Percentiles rank a stretch among this genome's conserved stretches.
phyloP scores from a whole-genome alignment of 495 filamentous ascomycete genomes.

The Podospora appendiculata region DNA sequence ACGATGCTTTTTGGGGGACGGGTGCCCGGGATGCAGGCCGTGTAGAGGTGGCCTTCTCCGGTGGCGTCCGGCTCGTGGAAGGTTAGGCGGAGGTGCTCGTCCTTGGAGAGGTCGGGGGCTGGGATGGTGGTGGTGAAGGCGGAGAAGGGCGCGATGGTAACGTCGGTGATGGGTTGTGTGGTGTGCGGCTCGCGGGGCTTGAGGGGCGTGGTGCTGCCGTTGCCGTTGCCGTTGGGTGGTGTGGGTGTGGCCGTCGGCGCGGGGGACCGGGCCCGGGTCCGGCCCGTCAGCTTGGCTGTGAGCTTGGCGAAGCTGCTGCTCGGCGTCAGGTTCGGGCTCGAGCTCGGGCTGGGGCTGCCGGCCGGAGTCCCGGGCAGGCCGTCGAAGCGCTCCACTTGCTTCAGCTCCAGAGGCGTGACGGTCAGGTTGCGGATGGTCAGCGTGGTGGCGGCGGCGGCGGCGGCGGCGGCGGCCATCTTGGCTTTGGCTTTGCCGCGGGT shows the following conservation, averaged over 20 bases:
- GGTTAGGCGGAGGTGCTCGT: constrained; percentile 36
- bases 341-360: no score
- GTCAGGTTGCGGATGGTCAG: constrained; percentile 88
- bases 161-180: constrained; percentile 21
- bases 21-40: constrained; percentile 28
- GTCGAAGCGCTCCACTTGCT: constrained; percentile 65
- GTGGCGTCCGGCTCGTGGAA: constrained; percentile 27
- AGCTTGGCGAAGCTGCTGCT: no score
- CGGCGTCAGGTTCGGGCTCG: no score
- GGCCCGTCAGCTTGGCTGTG: no score
- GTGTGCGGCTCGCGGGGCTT: not conserved
- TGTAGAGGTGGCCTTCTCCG: constrained; percentile 21
- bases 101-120: constrained; percentile 22
- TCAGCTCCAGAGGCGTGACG: constrained; percentile 61
- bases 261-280: no score
- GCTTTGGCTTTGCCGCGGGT: no score
- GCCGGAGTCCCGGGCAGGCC: no score
- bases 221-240: not conserved
- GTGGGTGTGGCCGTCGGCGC: constrained; percentile 20
- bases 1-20: constrained; percentile 23
- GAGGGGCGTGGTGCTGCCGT: constrained; percentile 1
- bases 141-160: constrained; percentile 31
- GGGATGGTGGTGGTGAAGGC: constrained; percentile 24
- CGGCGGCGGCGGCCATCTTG: no score
- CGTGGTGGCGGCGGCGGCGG: no score